Percentiles rank a stretch among this genome's conserved stretches.
Evolutionary conservation across 495 filamentous ascomycete species (phyloP).

Genomic region (Hypoxylon subgilvum): DNA sequence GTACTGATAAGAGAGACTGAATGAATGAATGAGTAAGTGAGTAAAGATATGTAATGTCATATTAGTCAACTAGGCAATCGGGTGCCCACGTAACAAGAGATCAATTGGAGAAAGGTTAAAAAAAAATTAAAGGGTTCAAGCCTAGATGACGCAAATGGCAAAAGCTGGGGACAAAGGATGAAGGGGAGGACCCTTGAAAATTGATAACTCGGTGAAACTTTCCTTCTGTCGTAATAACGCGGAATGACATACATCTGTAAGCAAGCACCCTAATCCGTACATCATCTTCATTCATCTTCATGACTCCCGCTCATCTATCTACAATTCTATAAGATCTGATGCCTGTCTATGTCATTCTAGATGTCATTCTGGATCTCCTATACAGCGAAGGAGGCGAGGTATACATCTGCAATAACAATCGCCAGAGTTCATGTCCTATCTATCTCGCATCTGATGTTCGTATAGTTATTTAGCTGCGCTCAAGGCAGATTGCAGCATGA

Average conservation of each 20-base stretch:
- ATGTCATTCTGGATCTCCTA: too few species aligned
- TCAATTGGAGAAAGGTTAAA: conserved; percentile 17
- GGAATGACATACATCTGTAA: conserved; percentile 17
- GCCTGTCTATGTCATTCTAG: too few species aligned
- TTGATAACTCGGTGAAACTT: conserved; percentile 33
- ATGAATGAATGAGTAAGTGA: not conserved
- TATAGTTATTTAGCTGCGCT: conserved; percentile 18
- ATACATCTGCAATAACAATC: conserved; percentile 8
- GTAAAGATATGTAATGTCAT: not conserved
- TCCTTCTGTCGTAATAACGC: conserved; percentile 16
- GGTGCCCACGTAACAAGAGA: conserved; percentile 18
- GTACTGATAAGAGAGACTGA: too few species aligned
- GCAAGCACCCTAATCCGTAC: not conserved
- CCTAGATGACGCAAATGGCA: conserved; percentile 38
- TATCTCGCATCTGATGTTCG: conserved; percentile 28
- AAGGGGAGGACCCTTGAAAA: conserved; percentile 25
- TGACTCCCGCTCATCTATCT: not conserved
- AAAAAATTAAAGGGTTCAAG: conserved; percentile 31
- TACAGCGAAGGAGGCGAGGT: not conserved
- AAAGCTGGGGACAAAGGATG: conserved; percentile 20
- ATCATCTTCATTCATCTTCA: not conserved
- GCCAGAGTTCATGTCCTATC: too few species aligned
- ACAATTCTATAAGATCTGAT: not conserved
- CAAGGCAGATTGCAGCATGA: conserved; percentile 20
- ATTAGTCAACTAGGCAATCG: conserved; percentile 7